Evolutionary conservation across 768 basidiomycete species (phyloP), one percentile per base, ranked within the genome.

Genomic region (Xerocomellus dryophilus): DNA sequence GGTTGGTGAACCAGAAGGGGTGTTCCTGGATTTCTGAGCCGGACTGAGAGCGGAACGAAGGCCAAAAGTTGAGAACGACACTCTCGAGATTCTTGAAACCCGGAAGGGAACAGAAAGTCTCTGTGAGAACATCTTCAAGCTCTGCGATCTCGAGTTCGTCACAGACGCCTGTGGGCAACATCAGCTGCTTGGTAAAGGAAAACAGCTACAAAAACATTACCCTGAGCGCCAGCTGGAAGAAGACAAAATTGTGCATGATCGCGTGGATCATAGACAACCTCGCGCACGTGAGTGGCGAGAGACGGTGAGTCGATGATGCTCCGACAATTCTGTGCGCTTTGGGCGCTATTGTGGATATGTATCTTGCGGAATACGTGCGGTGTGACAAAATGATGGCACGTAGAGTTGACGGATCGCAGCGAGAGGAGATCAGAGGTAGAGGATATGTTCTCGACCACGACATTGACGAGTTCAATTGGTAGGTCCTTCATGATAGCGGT

Each of bases 101-200:
- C 1, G 62, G 18, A 2, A 70, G 54, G 5, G 62, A 31, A 29
- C 61, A 62, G 17, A 70, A 62, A 2, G 64, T 53, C 21, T 70
- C 68, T 15, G 61, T 65, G 27, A 70, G 62, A 14, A 39, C 57
- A 1, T 70, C 68, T 34, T 70, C 68, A 5, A 70, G 70, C 4
- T 71, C 70, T 4, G 66, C 66, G 2, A 71, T 62, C 38, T 70
- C 68, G n/a, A 61, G 51, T 49, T 64, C 64, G 7, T 70, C 70
- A 15, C 60, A 66, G 10, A 15, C 4, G 20, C 40, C 66, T 71
- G 40, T 0, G 15, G 42, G 48, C 29, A 0, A 21, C 25, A 4
- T 64, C 17, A 58, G 48, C 36, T 14, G 0, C 2, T 0, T 11
- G 1, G 7, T 14, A 25, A 11, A 31, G n/a, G 15, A 25, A 34